phyloP scores from a whole-genome alignment of 768 basidiomycete genomes.

The Daedalea quercina region DNA sequence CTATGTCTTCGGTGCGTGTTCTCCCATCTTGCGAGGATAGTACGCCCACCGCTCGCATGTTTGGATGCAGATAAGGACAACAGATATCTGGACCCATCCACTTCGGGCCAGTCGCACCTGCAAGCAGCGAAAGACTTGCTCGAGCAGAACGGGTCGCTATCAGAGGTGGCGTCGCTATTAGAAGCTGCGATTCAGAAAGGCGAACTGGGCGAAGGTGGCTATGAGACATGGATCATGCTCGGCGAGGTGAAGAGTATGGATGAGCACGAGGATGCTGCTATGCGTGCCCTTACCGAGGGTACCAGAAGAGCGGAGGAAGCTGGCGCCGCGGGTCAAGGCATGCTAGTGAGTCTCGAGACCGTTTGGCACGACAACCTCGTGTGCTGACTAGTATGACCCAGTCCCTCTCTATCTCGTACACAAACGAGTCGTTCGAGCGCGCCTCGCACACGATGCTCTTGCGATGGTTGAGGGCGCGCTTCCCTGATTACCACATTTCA shows the following conservation, averaged over 20 bases:
- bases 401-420: slow-evolving; percentile 95
- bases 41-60: neutral
- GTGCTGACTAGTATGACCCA: slow-evolving; percentile 26
- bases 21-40: neutral
- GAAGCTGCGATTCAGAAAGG: slow-evolving; percentile 88
- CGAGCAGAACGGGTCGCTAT: slow-evolving; percentile 75
- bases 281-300: slow-evolving; percentile 73
- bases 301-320: slow-evolving; percentile 58
- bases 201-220: slow-evolving; percentile 73
- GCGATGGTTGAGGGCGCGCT: slow-evolving; percentile 72
- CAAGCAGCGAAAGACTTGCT: slow-evolving; percentile 72
- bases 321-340: slow-evolving; percentile 61
- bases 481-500: slow-evolving; percentile 48
- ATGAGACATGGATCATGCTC: slow-evolving; percentile 88
- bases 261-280: slow-evolving; percentile 76
- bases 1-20: slow-evolving; percentile 72
- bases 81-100: slow-evolving; percentile 51
- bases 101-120: slow-evolving; percentile 44
- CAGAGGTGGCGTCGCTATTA: slow-evolving; percentile 79
- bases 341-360: slow-evolving; percentile 48
- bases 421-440: slow-evolving; percentile 87
- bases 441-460: slow-evolving; percentile 82
- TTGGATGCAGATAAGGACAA: slow-evolving; percentile 56
- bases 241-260: slow-evolving; percentile 90
- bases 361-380: neutral